A percentile compares a stretch with the other conserved stretches of the same genome.
Evolutionary conservation across 768 basidiomycete genomes (phyloP).

Genomic region (Lentinula lateritia): DNA sequence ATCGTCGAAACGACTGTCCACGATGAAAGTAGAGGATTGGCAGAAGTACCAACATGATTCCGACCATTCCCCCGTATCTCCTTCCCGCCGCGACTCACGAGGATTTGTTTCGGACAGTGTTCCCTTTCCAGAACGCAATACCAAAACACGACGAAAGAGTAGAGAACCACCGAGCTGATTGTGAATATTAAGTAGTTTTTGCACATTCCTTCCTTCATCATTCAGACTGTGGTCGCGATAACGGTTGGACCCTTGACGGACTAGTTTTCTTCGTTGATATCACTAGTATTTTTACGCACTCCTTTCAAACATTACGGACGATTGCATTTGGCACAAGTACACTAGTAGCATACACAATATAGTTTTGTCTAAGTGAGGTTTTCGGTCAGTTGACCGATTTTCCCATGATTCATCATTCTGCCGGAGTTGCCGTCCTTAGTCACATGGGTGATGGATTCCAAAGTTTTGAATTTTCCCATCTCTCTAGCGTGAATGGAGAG

Average conservation of each 20-base stretch:
- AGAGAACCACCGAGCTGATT: conserved; percentile 18
- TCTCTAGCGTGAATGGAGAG: conserved; percentile 1
- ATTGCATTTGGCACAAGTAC: conserved; percentile 1
- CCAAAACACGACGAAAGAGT: conserved; percentile 25
- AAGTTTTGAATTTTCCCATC: not conserved
- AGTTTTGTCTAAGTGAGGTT: not conserved
- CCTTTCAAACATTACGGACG: not conserved
- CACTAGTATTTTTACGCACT: not conserved
- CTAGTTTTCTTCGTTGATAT: not conserved
- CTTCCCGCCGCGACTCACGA: conserved; percentile 26
- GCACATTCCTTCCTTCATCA: not conserved
- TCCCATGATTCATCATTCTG: not conserved
- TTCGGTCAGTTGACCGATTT: not conserved
- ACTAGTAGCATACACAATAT: not conserved
- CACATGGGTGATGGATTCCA: not conserved
- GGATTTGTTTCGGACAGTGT: conserved; percentile 29
- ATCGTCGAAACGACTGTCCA: conserved; percentile 61
- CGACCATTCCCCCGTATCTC: conserved; percentile 11
- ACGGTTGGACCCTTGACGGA: not conserved
- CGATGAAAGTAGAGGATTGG: conserved; percentile 84
- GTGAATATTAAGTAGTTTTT: conserved; percentile 24
- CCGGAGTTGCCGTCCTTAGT: not conserved
- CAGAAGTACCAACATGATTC: conserved; percentile 62
- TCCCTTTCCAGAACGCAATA: conserved; percentile 46
- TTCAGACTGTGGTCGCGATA: not conserved